Evolutionary conservation across 768 basidiomycete species (phyloP), one percentile per base, ranked within the genome.

Genomic region (Kwoniella botswanensis): DNA sequence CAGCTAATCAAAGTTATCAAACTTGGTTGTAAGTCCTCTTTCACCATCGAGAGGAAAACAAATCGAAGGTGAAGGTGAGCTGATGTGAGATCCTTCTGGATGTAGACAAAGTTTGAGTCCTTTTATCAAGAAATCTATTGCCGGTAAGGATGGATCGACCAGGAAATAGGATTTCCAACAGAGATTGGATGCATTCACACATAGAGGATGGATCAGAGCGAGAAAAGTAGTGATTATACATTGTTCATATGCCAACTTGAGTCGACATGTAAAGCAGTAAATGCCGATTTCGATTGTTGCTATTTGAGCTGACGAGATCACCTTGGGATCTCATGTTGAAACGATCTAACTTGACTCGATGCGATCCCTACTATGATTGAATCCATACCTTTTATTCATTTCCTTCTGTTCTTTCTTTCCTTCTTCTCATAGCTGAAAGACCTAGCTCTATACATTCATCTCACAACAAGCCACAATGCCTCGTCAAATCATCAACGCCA

Each of bases 1-100:
- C 62, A 24, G 62, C 53, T 3, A 70, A 70, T 56, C 68, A 70
- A 44, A 18, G 35, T 29, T 58, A 58, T 63, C 61, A 63, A 55
- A 64, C 53, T 44, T 70, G 68, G 68, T n/a, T 50, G 68, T 70
- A 18, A 70, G 68, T 63, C n/a, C 18, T n/a, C 24, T 21, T 18
- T 42, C n/a, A 43, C 18, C 24, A 26, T 26, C 3, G 24, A 26
- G 24, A 26, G 24, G 24, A 26, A 3, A 26, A 26, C 24, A 3
- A 3, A 26, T 26, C 24, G 3, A 26, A 26, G 26, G 26, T 26
- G 26, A 4, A 26, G 3, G 26, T 26, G 26, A 42, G 58, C 58
- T 26, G 58, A 60, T n/a, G 58, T 43, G 53, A 56, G 22, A 12
- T 41, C 26, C 3, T 26, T n/a, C 63, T 2, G 54, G 9, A 17